Evolutionary conservation across 2,329 filamentous ascomycete genomes (phyloP), one percentile per base, ranked within the genome.

Genomic region (Fusarium siculi): DNA sequence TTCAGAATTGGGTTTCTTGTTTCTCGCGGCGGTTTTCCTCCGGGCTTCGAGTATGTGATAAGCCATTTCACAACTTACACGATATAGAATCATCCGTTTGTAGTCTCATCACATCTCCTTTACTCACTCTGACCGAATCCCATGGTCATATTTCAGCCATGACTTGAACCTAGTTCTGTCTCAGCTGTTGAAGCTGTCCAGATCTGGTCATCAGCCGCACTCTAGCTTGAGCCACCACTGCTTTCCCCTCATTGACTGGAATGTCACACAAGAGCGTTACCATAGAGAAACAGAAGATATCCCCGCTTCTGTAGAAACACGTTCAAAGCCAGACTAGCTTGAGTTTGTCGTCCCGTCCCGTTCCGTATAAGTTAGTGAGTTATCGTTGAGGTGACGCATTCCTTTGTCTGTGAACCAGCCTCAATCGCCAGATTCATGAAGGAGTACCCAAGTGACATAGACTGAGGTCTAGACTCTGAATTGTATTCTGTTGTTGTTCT

Each of bases 201-300:
- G 9, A 60, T 60, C 37, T 60, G 28, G 28, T 32, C 47, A n/a
- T 39, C 46, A 54, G 36, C 46, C 34, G 42, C 21, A 59, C 16
- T 54, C 23, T 60, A 39, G 47, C 36, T n/a, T 16, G 49, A 54
- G 57, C 57, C 57, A 42, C 57, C 10, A 53, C 30, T 32, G 25
- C 50, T 52, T 52, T 25, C 44, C 34, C 44, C 56, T 28, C 44
- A 34, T 32, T 16, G 18, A 28, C 34, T 54, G 57, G 47, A 55
- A 60, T 55, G 57, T 14, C 47, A 42, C 34, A 40, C 57, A 19
- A 54, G 9, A 53, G 21, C 46, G 37, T 39, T 10, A 28, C n/a
- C n/a, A 11, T 16, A 34, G 47, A 25, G 12, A 25, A 14, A 11
- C 28, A 34, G 23, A 54, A 40, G 18, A 54, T 9, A 25, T 19